phyloP scores from a whole-genome alignment of 805 yeast species.

The Ogataea allantospora region DNA sequence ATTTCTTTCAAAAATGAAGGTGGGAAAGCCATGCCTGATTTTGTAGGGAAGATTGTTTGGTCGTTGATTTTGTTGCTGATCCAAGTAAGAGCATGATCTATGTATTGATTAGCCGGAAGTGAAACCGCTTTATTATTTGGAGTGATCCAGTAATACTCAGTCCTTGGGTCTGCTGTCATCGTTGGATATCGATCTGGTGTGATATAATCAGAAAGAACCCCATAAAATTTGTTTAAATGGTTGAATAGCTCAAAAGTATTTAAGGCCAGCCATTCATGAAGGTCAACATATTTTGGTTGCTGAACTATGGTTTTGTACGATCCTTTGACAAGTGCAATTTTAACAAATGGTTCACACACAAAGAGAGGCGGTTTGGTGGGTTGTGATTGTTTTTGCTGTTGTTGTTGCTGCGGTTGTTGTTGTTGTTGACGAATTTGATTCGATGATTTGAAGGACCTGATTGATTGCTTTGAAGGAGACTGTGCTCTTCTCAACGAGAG shows the following conservation, averaged over 20 bases:
- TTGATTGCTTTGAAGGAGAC: constrained; percentile 46
- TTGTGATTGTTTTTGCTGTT: constrained; percentile 22
- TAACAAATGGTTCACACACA: constrained; percentile 87
- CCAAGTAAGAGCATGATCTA: constrained; percentile 90
- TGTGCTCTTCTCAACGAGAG: constrained; percentile 46
- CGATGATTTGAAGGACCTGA: constrained; percentile 30
- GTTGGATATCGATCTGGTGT: constrained; percentile 88
- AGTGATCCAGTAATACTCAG: constrained; percentile 85
- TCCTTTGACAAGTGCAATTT: constrained; percentile 94
- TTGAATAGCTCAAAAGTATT: constrained; percentile 88
- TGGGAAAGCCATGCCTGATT: constrained; percentile 86
- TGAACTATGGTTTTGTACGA: constrained; percentile 94
- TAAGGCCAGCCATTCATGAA: constrained; percentile 93
- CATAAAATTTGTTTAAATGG: constrained; percentile 83
- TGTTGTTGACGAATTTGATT: constrained; percentile 27
- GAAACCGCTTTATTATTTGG: constrained; percentile 72
- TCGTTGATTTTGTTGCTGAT: constrained; percentile 84
- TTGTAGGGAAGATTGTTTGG: constrained; percentile 88
- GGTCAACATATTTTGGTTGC: constrained; percentile 90
- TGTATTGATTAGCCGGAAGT: constrained; percentile 89
- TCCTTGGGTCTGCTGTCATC: constrained; percentile 93
- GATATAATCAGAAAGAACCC: constrained; percentile 85
- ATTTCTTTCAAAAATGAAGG: constrained; percentile 78
- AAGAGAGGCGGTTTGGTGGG: constrained; percentile 54
- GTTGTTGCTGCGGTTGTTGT: constrained; percentile 29